A percentile compares a stretch with the other conserved stretches of the same genome.
phyloP scores from a whole-genome alignment of 352 stramenopile species.

The Thalassiosira oceanica region DNA sequence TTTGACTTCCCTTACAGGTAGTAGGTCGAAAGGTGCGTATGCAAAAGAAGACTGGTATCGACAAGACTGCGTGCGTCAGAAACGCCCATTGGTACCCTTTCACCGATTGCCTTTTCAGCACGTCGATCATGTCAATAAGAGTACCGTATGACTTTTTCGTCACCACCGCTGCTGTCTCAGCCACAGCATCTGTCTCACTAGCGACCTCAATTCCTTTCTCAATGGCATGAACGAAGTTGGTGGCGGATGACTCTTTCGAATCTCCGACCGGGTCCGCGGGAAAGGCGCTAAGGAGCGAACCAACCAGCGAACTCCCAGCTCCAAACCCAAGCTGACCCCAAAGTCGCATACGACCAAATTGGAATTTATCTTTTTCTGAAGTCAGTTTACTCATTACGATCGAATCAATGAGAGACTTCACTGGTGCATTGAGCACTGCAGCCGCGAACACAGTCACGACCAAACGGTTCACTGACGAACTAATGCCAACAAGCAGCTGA shows the following conservation, averaged over 20 bases:
- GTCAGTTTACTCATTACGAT: constrained; percentile 78
- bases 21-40: constrained; percentile 64
- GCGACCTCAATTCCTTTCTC: constrained; percentile 33
- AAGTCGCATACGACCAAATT: constrained; percentile 83
- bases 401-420: constrained; percentile 83
- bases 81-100: constrained; percentile 77
- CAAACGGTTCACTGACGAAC: constrained; percentile 67
- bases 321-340: constrained; percentile 86
- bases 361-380: constrained; percentile 47
- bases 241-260: constrained; percentile 11
- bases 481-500: constrained; percentile 69
- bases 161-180: constrained; percentile 21
- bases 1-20: constrained; percentile 10
- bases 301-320: constrained; percentile 64
- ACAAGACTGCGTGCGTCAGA: constrained; percentile 62
- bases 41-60: constrained; percentile 65
- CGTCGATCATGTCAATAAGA: constrained; percentile 24
- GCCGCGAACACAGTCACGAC: constrained; percentile 77
- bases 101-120: constrained; percentile 32
- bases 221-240: constrained; percentile 26
- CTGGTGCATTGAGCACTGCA: constrained; percentile 83
- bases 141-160: constrained; percentile 8
- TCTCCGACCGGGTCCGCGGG: not conserved
- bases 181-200: constrained; percentile 20
- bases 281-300: constrained; percentile 55